Conservation (phyloP, 2,329 filamentous ascomycete genomes). For the Hymenoscyphus repandus region DNA sequence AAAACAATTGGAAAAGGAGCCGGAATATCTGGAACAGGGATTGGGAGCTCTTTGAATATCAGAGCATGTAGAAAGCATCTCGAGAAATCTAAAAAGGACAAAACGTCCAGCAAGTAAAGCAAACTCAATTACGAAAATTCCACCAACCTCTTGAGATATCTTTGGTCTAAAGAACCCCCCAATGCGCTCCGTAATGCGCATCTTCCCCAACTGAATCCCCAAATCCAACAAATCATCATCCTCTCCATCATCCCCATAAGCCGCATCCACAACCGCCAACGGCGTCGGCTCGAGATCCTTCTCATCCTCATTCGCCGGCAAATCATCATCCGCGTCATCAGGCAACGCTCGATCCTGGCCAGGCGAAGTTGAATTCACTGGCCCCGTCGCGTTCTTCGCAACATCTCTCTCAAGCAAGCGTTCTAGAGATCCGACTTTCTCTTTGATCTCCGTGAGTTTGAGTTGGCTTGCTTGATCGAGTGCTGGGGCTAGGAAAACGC, state of each 20-base stretch:
- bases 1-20: not conserved
- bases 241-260: constrained; percentile 60
- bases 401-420: constrained; percentile 64
- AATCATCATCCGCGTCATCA: constrained; percentile 44
- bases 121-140: constrained; percentile 19
- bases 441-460: constrained; percentile 71
- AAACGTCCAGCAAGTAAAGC: not conserved
- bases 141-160: constrained; percentile 64
- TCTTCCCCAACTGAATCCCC: constrained; percentile 64
- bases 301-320: constrained; percentile 45
- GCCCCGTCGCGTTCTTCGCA: constrained; percentile 38
- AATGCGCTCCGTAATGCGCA: constrained; percentile 69
- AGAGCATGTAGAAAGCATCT: not conserved
- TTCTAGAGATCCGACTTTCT: constrained; percentile 69
- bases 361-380: constrained; percentile 1
- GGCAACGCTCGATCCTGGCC: constrained; percentile 28
- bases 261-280: constrained; percentile 58
- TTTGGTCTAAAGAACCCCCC: constrained; percentile 68
- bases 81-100: not conserved
- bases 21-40: not conserved
- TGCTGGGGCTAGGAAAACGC: constrained; percentile 33
- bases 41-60: too few relatives aligned
- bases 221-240: constrained; percentile 66
- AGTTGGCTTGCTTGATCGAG: constrained; percentile 66
- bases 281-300: constrained; percentile 60